These are phyloP conservation scores for Salix exigua DNA, from an alignment of 345 rosid species.

Conservation along the genomic window DNA sequence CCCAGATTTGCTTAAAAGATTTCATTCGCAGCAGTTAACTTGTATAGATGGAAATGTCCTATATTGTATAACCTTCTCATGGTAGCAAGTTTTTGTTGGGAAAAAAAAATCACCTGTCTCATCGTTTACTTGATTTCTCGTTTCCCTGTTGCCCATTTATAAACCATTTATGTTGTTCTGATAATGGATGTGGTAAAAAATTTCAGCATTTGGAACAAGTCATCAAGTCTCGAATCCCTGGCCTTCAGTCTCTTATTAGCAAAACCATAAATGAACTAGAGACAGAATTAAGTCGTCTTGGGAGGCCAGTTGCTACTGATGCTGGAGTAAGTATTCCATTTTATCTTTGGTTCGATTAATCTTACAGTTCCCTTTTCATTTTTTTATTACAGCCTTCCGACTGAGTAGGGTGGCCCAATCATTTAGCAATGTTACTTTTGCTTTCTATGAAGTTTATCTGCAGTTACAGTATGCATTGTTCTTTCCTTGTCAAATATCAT, in stretches of 20 bases:
- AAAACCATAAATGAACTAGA: constrained; percentile 81
- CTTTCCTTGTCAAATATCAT: background rate
- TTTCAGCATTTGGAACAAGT: constrained; percentile 95
- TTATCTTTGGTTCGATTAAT: constrained; percentile 8
- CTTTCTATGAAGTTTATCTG: background rate
- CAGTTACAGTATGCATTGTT: background rate
- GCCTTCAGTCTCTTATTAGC: constrained; percentile 84
- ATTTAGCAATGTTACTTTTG: background rate
- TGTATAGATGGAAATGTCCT: background rate
- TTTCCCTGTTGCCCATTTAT: background rate
- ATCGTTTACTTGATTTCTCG: no score
- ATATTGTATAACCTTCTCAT: background rate
- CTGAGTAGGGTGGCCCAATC: constrained; percentile 2
- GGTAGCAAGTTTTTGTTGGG: background rate
- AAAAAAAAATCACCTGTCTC: no score
- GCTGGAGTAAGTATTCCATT: constrained; percentile 64
- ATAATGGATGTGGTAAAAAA: constrained; percentile 18
- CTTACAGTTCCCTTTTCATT: background rate
- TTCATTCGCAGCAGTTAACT: background rate
- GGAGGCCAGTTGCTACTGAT: constrained; percentile 88
- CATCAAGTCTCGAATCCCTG: constrained; percentile 87
- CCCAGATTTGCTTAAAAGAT: background rate
- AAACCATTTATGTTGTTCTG: background rate
- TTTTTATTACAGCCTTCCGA: background rate
- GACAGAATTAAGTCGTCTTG: constrained; percentile 79